Percentiles rank a stretch among this genome's conserved stretches.
phyloP scores from a whole-genome alignment of 2,329 filamentous ascomycete species.

The Venturiaceae sp. region DNA sequence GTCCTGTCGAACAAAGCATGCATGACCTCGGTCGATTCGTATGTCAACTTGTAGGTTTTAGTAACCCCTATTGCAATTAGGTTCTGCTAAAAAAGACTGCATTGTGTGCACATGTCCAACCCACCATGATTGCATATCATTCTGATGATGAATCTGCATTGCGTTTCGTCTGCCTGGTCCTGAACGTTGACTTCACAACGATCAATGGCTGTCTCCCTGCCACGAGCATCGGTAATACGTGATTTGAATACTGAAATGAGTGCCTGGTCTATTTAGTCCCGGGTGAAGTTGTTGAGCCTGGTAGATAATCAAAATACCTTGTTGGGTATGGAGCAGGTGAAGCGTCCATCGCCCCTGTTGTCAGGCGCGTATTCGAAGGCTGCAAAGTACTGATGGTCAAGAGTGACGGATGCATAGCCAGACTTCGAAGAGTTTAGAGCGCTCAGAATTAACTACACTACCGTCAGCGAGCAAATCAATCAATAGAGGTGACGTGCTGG shows the following conservation, averaged over 20 bases:
- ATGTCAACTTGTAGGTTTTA: slow-evolving; percentile 67
- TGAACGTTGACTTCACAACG: slow-evolving; percentile 65
- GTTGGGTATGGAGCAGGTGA: slow-evolving; percentile 68
- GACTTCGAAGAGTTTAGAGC: slow-evolving; percentile 74
- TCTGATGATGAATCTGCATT: slow-evolving; percentile 65
- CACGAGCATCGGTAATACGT: slow-evolving; percentile 51
- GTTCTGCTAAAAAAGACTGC: not conserved
- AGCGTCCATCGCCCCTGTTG: slow-evolving; percentile 35
- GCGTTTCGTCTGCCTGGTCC: slow-evolving; percentile 55
- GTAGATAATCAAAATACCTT: slow-evolving; percentile 36
- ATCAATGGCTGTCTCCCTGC: slow-evolving; percentile 62
- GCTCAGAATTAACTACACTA: slow-evolving; percentile 56
- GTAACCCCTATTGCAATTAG: slow-evolving; percentile 55
- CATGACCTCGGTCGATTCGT: slow-evolving; percentile 63
- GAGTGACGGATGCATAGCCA: slow-evolving; percentile 63
- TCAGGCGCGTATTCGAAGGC: slow-evolving; percentile 53
- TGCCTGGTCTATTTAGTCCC: slow-evolving; percentile 38
- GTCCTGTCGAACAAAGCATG: slow-evolving; percentile 65
- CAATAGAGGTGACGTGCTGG: slow-evolving; percentile 11
- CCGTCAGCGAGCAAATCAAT: not conserved
- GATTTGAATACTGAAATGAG: slow-evolving; percentile 67
- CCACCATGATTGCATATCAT: slow-evolving; percentile 66
- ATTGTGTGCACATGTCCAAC: too few species aligned
- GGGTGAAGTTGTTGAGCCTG: too few species aligned
- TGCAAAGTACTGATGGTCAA: slow-evolving; percentile 62